phyloP scores from a whole-genome alignment of 768 basidiomycete species.

The Lactarius vividus region DNA sequence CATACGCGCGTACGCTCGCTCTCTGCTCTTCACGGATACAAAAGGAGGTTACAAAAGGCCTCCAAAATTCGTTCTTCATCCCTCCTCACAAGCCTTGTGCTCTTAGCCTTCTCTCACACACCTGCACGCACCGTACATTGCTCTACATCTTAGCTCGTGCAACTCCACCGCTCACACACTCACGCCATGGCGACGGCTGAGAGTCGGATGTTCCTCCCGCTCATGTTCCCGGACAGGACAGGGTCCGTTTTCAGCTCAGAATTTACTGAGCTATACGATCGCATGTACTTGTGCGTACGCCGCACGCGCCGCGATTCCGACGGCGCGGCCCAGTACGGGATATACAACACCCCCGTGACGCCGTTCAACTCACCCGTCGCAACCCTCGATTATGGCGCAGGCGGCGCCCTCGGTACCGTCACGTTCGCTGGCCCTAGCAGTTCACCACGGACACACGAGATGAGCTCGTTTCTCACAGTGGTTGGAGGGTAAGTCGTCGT shows the following conservation, averaged over 20 bases:
- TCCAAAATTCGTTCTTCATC: neutral
- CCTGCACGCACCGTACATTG: neutral
- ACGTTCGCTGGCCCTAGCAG: neutral
- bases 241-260: conserved; percentile 53
- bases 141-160: neutral
- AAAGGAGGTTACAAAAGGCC: conserved; percentile 14
- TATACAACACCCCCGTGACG: conserved; percentile 38
- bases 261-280: conserved; percentile 62
- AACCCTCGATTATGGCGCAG: conserved; percentile 49
- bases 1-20: neutral
- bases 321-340: conserved; percentile 47
- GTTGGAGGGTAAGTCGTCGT: conserved; percentile 19
- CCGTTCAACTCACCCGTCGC: conserved; percentile 39
- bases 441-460: conserved; percentile 33
- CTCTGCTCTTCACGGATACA: conserved; percentile 9
- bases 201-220: conserved; percentile 51
- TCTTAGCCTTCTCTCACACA: neutral
- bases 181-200: conserved; percentile 39
- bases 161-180: conserved; percentile 15
- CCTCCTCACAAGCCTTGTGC: neutral
- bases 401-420: conserved; percentile 14
- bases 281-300: conserved; percentile 49
- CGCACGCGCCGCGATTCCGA: conserved; percentile 45
- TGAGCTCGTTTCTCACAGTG: conserved; percentile 54
- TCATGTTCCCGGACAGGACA: conserved; percentile 62